Conservation (phyloP, 208 protist genomes). For the Leishmania amazonensis region DNA sequence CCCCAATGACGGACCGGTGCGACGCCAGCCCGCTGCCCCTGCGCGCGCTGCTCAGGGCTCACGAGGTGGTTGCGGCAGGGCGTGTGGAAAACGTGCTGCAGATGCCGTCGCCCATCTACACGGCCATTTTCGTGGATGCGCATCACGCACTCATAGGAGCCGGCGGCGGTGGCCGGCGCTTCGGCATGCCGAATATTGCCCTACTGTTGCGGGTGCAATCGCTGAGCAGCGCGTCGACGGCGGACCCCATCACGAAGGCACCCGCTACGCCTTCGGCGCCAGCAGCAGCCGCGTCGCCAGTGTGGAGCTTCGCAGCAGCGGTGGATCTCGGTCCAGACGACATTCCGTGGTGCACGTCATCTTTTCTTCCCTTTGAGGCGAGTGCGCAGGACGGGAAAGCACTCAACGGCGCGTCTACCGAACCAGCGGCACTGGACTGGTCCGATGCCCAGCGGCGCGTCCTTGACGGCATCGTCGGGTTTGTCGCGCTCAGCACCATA, state of each 20-base stretch:
- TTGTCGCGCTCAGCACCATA: constrained; percentile 77
- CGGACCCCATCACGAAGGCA: neutral
- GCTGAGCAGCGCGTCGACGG: neutral
- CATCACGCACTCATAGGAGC: constrained; percentile 75
- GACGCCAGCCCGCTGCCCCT: constrained; percentile 6
- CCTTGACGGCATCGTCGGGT: constrained; percentile 45
- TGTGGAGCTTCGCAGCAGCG: constrained; percentile 63
- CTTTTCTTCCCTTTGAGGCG: constrained; percentile 50
- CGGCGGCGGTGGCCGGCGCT: constrained; percentile 75
- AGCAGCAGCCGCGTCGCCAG: neutral
- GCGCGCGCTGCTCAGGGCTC: constrained; percentile 17
- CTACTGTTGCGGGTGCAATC: constrained; percentile 52
- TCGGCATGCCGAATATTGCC: constrained; percentile 87
- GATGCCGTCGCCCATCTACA: constrained; percentile 81
- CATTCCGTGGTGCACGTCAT: constrained; percentile 83
- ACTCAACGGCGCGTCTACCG: constrained; percentile 1
- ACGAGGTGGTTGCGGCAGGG: constrained; percentile 56
- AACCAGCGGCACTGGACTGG: constrained; percentile 25
- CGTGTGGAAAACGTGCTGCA: constrained; percentile 51
- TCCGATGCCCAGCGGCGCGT: constrained; percentile 15
- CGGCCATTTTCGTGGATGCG: constrained; percentile 59
- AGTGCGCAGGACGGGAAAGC: constrained; percentile 10
- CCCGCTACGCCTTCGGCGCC: neutral
- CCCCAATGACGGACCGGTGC: neutral
- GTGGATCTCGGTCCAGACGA: constrained; percentile 62